phyloP scores from a whole-genome alignment of 805 yeast genomes.

The Suhomyces tanzawaensis region DNA sequence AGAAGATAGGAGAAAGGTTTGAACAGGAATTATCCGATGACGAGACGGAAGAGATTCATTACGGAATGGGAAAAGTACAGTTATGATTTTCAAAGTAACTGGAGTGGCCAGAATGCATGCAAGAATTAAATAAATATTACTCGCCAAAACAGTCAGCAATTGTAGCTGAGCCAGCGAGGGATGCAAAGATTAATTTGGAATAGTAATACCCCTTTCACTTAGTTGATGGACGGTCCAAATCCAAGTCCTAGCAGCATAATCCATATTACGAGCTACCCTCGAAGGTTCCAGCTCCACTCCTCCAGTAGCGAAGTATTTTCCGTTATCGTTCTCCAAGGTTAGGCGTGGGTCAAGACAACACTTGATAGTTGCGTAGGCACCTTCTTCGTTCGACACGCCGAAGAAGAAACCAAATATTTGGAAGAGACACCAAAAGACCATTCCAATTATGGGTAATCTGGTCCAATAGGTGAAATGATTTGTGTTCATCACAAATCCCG shows the following conservation, averaged over 20 bases:
- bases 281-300: conserved; percentile 61
- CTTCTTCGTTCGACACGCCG: conserved; percentile 73
- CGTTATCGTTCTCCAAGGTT: conserved; percentile 55
- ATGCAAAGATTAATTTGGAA: conserved; percentile 17
- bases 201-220: conserved; percentile 42
- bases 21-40: conserved; percentile 1
- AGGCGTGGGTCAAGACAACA: conserved; percentile 58
- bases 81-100: background rate
- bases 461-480: conserved; percentile 76
- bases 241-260: conserved; percentile 70
- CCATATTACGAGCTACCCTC: conserved; percentile 50
- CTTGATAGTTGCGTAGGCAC: conserved; percentile 60
- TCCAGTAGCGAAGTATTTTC: conserved; percentile 62
- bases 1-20: conserved; percentile 3
- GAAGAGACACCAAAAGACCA: conserved; percentile 66
- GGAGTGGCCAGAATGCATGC: background rate
- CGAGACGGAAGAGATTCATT: background rate
- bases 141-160: background rate
- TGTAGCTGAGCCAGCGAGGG: background rate
- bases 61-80: background rate
- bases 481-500: conserved; percentile 85
- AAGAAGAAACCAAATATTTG: conserved; percentile 65
- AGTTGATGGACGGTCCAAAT: conserved; percentile 71
- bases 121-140: conserved; percentile 1
- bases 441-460: conserved; percentile 72